A percentile compares a stretch with the other conserved stretches of the same genome.
Conservation (phyloP, 352 stramenopile species). For the Phytophthora agathidicida region DNA sequence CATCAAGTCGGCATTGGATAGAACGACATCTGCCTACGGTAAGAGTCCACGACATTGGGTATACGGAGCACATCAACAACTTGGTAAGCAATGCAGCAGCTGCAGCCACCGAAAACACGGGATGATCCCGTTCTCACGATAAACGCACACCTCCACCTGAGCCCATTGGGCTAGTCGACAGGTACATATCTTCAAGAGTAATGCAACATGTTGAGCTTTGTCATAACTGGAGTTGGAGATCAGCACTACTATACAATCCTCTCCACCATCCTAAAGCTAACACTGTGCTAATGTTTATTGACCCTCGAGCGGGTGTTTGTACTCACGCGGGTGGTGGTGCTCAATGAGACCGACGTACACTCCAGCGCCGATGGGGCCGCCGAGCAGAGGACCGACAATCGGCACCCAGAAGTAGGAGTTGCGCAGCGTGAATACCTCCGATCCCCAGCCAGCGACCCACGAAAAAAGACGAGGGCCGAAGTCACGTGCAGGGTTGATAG, state of each 20-base stretch:
- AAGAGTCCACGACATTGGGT: slow-evolving; percentile 22
- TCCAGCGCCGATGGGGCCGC: slow-evolving; percentile 45
- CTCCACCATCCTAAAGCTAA: slow-evolving; percentile 22
- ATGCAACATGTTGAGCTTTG: slow-evolving; percentile 14
- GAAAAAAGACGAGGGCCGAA: slow-evolving; percentile 59
- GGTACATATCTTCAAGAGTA: no score
- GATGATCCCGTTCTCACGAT: neutral
- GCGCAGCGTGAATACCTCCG: slow-evolving; percentile 36
- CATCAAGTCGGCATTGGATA: slow-evolving; percentile 19
- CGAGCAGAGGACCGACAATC: slow-evolving; percentile 53
- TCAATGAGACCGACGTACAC: slow-evolving; percentile 49
- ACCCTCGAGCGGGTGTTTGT: slow-evolving; percentile 45
- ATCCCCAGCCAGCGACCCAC: slow-evolving; percentile 46
- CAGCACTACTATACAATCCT: slow-evolving; percentile 31
- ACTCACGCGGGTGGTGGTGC: slow-evolving; percentile 55
- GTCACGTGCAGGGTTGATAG: slow-evolving; percentile 68
- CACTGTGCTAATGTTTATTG: slow-evolving; percentile 11
- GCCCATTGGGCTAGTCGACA: slow-evolving; percentile 22
- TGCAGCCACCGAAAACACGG: neutral
- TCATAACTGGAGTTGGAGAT: slow-evolving; percentile 21
- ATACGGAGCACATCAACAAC: slow-evolving; percentile 5
- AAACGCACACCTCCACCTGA: no score
- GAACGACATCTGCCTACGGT: slow-evolving; percentile 24
- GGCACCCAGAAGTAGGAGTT: slow-evolving; percentile 72
- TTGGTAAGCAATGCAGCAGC: neutral